phyloP scores from a whole-genome alignment of 2,329 filamentous ascomycete species.

The Fusarium tuaranense region DNA sequence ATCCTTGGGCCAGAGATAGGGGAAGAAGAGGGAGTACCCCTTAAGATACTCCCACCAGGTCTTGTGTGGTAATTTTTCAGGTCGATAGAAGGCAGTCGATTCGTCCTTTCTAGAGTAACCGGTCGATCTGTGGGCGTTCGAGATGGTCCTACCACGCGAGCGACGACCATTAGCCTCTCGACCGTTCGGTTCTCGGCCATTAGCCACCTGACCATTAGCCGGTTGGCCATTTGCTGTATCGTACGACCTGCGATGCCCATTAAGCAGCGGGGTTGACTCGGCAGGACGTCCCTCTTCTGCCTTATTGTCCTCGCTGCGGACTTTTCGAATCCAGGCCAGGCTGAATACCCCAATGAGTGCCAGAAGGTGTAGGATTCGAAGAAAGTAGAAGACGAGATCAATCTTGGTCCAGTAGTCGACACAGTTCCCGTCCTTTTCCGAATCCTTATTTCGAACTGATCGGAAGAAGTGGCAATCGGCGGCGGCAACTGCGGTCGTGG shows the following conservation, averaged over 20 bases:
- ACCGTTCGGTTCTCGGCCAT: constrained; percentile 32
- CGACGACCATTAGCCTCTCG: constrained; percentile 46
- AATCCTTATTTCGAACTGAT: constrained; percentile 44
- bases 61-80: constrained; percentile 84
- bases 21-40: constrained; percentile 94
- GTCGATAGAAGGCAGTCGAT: constrained; percentile 87
- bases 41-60: constrained; percentile 97
- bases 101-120: constrained; percentile 63
- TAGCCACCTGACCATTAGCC: constrained; percentile 37
- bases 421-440: constrained; percentile 45
- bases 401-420: constrained; percentile 58
- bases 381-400: constrained; percentile 74
- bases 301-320: constrained; percentile 51
- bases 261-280: constrained; percentile 75
- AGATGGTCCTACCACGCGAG: constrained; percentile 51
- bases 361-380: constrained; percentile 76
- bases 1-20: constrained; percentile 95
- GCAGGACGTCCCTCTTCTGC: constrained; percentile 57
- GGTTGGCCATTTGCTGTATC: constrained; percentile 48
- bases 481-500: constrained; percentile 76
- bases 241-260: constrained; percentile 52
- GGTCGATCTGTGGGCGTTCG: constrained; percentile 52
- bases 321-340: constrained; percentile 56
- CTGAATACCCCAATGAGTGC: constrained; percentile 65
- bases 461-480: constrained; percentile 73